Evolutionary conservation across 495 filamentous ascomycete species (phyloP).

Genomic region (Choiromyces venosus): DNA sequence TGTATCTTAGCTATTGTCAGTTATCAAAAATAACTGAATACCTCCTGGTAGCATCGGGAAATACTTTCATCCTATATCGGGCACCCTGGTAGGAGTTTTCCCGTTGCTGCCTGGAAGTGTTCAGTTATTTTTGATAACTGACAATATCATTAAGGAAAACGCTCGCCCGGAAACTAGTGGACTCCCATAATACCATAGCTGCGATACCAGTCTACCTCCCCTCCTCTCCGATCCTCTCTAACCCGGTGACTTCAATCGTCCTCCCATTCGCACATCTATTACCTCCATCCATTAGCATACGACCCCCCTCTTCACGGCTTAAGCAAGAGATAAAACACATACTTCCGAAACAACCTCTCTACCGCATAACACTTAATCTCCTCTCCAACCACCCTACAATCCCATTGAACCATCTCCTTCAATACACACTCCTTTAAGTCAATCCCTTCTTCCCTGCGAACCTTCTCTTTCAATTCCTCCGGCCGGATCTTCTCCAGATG

Average conservation of each 20-base stretch:
- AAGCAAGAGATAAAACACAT: conserved; percentile 1
- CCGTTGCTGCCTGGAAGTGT: too few species aligned
- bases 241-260: conserved; percentile 38
- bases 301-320: not conserved
- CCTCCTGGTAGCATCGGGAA: too few species aligned
- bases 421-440: conserved; percentile 29
- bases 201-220: not conserved
- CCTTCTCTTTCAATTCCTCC: not conserved
- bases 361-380: conserved; percentile 31
- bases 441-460: not conserved
- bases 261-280: conserved; percentile 29
- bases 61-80: too few species aligned
- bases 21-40: too few species aligned
- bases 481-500: conserved; percentile 1
- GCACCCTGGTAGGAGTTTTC: too few species aligned
- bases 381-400: conserved; percentile 29
- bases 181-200: not conserved
- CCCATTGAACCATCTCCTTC: conserved; percentile 35
- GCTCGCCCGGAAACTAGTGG: not conserved
- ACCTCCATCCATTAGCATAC: not conserved
- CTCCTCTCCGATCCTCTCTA: conserved; percentile 23
- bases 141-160: too few species aligned
- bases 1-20: not conserved
- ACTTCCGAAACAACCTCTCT: conserved; percentile 39
- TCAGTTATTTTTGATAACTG: too few species aligned